These are phyloP conservation scores for Xylaria sp. DNA, from an alignment of 2,329 filamentous ascomycete species.

Conservation along the genomic window DNA sequence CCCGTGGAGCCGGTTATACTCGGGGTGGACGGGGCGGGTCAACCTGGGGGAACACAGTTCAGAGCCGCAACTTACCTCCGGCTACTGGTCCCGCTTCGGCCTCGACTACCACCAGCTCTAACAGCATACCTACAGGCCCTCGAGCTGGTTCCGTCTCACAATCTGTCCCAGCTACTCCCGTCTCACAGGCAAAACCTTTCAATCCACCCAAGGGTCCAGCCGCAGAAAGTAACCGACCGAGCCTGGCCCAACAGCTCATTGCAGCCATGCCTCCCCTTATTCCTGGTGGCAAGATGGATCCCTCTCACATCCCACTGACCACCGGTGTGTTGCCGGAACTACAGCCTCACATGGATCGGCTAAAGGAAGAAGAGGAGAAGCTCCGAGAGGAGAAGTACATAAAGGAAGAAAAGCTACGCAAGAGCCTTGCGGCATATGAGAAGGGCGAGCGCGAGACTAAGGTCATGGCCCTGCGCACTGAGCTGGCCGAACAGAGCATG, in stretches of 20 bases:
- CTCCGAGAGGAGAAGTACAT: conserved; percentile 62
- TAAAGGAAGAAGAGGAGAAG: conserved; percentile 68
- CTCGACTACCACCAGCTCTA: conserved; percentile 48
- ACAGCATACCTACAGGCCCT: conserved; percentile 47
- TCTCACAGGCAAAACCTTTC: conserved; percentile 57
- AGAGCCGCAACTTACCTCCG: conserved; percentile 47
- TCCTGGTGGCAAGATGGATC: conserved; percentile 65
- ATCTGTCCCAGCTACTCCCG: conserved; percentile 53
- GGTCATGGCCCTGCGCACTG: conserved; percentile 64
- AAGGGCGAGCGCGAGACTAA: conserved; percentile 64
- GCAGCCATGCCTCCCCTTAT: conserved; percentile 62
- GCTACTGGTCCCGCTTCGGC: conserved; percentile 51
- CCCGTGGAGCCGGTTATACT: conserved; percentile 57
- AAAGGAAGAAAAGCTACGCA: conserved; percentile 65
- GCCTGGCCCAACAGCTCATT: conserved; percentile 63
- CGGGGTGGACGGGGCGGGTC: conserved; percentile 58
- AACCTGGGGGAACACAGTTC: conserved; percentile 53
- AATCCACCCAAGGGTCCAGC: conserved; percentile 67
- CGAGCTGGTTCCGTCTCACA: conserved; percentile 46
- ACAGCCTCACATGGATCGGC: conserved; percentile 63
- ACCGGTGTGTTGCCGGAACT: conserved; percentile 64
- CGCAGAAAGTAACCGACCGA: conserved; percentile 51
- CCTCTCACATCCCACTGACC: conserved; percentile 55
- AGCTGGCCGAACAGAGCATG: conserved; percentile 66
- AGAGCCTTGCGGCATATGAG: conserved; percentile 64